Evolutionary conservation across 148 eudicot species (phyloP).

Genomic region (Rhododendron henanense): DNA sequence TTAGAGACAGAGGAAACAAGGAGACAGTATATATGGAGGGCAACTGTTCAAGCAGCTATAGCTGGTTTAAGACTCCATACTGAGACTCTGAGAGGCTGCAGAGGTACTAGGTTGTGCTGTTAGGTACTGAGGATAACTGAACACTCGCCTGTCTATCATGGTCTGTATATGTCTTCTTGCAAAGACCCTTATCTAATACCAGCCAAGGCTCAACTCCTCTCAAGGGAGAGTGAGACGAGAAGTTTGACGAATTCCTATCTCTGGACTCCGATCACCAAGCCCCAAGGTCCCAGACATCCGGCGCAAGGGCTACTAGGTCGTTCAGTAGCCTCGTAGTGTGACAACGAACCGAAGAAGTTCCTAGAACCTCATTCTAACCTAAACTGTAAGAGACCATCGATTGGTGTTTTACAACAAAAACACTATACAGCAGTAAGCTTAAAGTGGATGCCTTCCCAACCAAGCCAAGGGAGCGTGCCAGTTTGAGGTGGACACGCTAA

Average conservation of each 20-base stretch:
- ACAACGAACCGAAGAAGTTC: background rate
- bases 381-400: background rate
- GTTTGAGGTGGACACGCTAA: background rate
- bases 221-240: background rate
- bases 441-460: background rate
- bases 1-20: background rate
- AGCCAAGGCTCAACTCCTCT: background rate
- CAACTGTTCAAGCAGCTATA: background rate
- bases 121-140: background rate
- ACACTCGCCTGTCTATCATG: background rate
- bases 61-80: background rate
- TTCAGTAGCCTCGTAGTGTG: background rate
- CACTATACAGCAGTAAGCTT: background rate
- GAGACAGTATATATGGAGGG: background rate
- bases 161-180: background rate
- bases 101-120: background rate
- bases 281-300: background rate
- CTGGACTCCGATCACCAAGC: background rate
- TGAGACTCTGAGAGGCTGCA: background rate
- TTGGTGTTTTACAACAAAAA: background rate
- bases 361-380: background rate
- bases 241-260: background rate
- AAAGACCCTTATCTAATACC: background rate
- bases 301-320: background rate
- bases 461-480: background rate